phyloP scores from a whole-genome alignment of 371 early-diverging fungal species.

The Actinomucor elegans region DNA sequence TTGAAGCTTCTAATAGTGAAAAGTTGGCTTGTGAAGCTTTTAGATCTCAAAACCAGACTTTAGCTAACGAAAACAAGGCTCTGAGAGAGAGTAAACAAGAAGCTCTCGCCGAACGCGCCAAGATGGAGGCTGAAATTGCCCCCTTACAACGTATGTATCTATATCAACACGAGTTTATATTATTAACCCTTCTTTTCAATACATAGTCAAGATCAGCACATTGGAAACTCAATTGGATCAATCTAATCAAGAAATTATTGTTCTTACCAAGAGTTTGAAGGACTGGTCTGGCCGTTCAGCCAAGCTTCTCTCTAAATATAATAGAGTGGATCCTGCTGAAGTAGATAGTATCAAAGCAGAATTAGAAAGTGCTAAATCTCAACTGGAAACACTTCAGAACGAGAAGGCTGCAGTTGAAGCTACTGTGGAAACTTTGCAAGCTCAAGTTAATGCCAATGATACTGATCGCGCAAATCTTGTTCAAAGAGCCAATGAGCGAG shows the following conservation, averaged over 20 bases:
- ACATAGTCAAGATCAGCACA: not conserved
- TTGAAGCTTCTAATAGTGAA: not conserved
- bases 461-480: not conserved
- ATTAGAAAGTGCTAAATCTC: constrained; percentile 2
- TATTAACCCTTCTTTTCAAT: not conserved
- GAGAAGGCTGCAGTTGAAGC: not conserved
- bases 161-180: not conserved
- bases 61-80: not conserved
- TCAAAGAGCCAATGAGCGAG: constrained; percentile 12
- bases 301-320: constrained; percentile 10
- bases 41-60: constrained; percentile 3
- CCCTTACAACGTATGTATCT: constrained; percentile 2
- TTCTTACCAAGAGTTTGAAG: constrained; percentile 1
- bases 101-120: not conserved
- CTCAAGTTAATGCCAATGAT: not conserved
- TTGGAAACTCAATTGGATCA: constrained; percentile 9
- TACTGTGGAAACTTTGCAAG: constrained; percentile 3
- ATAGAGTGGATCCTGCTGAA: constrained; percentile 16
- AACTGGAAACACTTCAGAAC: constrained; percentile 1
- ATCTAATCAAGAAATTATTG: not conserved
- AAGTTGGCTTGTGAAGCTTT: constrained; percentile 10
- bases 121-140: not conserved
- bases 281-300: constrained; percentile 19
- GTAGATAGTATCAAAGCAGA: constrained; percentile 8
- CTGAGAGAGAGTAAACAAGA: not conserved